Conservation (phyloP, 2,329 filamentous ascomycete species). For the Aspergillus felis region DNA sequence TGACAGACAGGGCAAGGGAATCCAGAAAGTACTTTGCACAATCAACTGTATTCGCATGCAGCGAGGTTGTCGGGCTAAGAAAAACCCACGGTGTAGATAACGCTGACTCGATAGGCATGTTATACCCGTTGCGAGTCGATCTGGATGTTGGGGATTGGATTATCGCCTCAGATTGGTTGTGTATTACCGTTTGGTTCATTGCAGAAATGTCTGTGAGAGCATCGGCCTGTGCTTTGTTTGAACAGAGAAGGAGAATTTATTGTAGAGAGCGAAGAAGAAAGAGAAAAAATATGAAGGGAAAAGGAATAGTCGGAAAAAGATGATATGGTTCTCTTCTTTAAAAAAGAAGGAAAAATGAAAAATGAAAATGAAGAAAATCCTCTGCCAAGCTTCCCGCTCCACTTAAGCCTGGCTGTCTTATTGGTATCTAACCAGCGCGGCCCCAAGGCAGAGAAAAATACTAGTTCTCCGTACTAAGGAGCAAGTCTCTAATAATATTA, state of each 20-base stretch:
- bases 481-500: no score
- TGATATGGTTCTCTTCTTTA: no score
- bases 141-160: not conserved
- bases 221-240: not conserved
- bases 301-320: not conserved
- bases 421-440: not conserved
- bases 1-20: slow-evolving; percentile 68
- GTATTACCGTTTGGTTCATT: not conserved
- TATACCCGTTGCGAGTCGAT: not conserved
- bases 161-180: not conserved
- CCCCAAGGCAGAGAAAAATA: not conserved
- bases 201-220: not conserved
- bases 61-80: slow-evolving; percentile 64
- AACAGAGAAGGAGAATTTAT: not conserved
- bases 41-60: slow-evolving; percentile 67
- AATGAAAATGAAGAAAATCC: not conserved
- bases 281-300: not conserved
- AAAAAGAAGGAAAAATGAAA: not conserved
- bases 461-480: no score
- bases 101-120: slow-evolving; percentile 32
- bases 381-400: not conserved
- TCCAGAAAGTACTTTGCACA: slow-evolving; percentile 80
- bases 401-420: not conserved
- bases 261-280: not conserved
- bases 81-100: slow-evolving; percentile 66